These are phyloP conservation scores for Stephania yunnanensis DNA, from an alignment of 164 flowering plant genomes.

Conservation along the genomic window DNA sequence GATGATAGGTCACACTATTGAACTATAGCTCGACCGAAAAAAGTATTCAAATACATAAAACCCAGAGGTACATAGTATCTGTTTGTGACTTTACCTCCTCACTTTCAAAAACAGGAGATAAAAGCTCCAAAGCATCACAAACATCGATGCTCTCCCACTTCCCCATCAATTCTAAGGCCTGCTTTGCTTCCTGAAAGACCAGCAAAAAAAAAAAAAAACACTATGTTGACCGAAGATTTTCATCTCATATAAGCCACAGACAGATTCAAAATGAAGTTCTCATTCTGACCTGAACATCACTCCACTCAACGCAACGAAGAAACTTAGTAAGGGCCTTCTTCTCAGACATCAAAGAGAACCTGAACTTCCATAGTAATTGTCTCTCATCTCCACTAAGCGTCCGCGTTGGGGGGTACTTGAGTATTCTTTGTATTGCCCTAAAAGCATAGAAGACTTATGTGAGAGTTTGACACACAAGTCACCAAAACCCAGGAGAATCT, in stretches of 20 bases:
- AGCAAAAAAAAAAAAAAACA: slow-evolving; percentile 1
- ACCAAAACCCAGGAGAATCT: not conserved
- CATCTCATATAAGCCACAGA: not conserved
- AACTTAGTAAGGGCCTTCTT: slow-evolving; percentile 96
- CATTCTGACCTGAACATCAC: slow-evolving; percentile 80
- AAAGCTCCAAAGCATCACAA: slow-evolving; percentile 95
- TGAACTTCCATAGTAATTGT: slow-evolving; percentile 94
- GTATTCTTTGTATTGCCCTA: slow-evolving; percentile 82
- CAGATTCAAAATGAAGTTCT: not conserved
- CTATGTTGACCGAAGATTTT: not conserved
- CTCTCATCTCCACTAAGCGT: slow-evolving; percentile 91
- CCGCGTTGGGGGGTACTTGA: slow-evolving; percentile 93
- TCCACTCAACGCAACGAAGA: slow-evolving; percentile 98
- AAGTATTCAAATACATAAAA: not conserved
- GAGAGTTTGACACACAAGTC: not conserved
- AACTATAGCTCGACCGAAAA: not conserved
- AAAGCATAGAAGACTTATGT: slow-evolving; percentile 15
- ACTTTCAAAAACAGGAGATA: slow-evolving; percentile 96
- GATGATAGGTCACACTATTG: too few relatives aligned
- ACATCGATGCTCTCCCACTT: slow-evolving; percentile 96
- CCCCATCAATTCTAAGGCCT: slow-evolving; percentile 83
- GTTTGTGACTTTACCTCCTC: slow-evolving; percentile 65
- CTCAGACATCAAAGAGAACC: slow-evolving; percentile 93
- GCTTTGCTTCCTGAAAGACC: slow-evolving; percentile 86
- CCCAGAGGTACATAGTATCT: not conserved